Percentiles rank a stretch among this genome's conserved stretches.
Evolutionary conservation across 805 yeast genomes (phyloP).

Genomic region (Isabelozyma heimii): DNA sequence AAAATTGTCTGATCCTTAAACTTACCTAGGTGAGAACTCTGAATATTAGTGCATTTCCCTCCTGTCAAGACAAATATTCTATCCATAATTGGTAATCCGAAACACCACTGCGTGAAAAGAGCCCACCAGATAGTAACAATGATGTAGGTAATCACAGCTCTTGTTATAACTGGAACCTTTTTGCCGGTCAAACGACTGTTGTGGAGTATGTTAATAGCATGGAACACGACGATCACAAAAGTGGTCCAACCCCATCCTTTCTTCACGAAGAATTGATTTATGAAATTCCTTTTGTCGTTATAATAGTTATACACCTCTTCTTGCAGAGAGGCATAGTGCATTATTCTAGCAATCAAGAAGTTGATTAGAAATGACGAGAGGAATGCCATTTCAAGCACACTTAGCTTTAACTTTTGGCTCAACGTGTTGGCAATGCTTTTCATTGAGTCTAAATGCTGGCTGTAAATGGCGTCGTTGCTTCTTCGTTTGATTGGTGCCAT

Average conservation of each 20-base stretch:
- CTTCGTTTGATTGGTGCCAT: background rate
- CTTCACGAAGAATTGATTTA: slow-evolving; percentile 78
- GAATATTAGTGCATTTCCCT: slow-evolving; percentile 59
- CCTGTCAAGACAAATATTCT: slow-evolving; percentile 76
- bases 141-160: slow-evolving; percentile 41
- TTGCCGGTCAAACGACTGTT: background rate
- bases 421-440: background rate
- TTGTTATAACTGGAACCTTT: slow-evolving; percentile 4
- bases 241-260: slow-evolving; percentile 93
- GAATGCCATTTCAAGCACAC: slow-evolving; percentile 25
- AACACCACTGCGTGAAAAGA: slow-evolving; percentile 82
- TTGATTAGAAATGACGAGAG: slow-evolving; percentile 35
- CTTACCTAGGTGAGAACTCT: slow-evolving; percentile 1
- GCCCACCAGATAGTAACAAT: slow-evolving; percentile 78
- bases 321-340: slow-evolving; percentile 41
- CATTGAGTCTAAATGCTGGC: slow-evolving; percentile 3
- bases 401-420: slow-evolving; percentile 6
- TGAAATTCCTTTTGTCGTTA: slow-evolving; percentile 62
- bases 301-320: slow-evolving; percentile 50
- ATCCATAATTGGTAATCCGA: slow-evolving; percentile 89
- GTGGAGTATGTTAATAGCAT: slow-evolving; percentile 5
- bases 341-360: slow-evolving; percentile 50
- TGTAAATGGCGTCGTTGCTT: slow-evolving; percentile 9
- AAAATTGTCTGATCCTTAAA: background rate
- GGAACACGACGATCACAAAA: slow-evolving; percentile 20